Evolutionary conservation across 352 stramenopile species (phyloP), one percentile per base, ranked within the genome.

Genomic region (Pythium chondricola): DNA sequence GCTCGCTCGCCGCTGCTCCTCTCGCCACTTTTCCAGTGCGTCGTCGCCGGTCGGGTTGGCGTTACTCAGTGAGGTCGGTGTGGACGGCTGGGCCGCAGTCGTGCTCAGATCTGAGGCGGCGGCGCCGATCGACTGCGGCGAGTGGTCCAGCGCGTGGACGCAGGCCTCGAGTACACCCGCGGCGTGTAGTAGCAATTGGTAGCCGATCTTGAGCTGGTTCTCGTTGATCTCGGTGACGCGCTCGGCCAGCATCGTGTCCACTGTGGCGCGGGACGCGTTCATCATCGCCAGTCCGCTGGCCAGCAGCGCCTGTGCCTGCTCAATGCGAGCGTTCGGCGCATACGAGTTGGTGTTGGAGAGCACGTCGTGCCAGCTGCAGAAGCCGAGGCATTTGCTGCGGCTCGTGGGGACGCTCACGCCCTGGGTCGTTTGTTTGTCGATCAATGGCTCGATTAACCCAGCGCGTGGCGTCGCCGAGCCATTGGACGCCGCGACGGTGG

Each of bases 171-270:
- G 55, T 22, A 83, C 53, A 4, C 76, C 76, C 0, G 76, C 66
- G 0, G 72, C 67, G n/a, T 77, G 69, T 40, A 86, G 60, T 13
- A 86, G 35, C 3, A 83, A 47, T 46, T 88, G 74, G 42, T 88
- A 85, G 46, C 65, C 74, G 51, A 83, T 58, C 52, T 88, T 88
- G 27, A 88, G 63, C 47, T 86, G 62, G 44, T 65, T 68, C 44
- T 88, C 76, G 40, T 74, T 52, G 31, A 78, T 65, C 39, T 83
- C 71, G 31, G 51, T 58, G 16, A 76, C 48, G 27, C 67, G 61
- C 18, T 67, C 48, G 20, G 55, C 40, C 14, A 82, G 50, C 36
- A 77, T 59, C 11, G 26, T 41, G 48, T 83, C 74, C 41, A 82
- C 57, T 42, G 80, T 70, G 2, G 61, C 43, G 18, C 62, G 59